Base-by-base conservation (phyloP, 129 eudicot genomes). In the Flaveria bidentis region DNA sequence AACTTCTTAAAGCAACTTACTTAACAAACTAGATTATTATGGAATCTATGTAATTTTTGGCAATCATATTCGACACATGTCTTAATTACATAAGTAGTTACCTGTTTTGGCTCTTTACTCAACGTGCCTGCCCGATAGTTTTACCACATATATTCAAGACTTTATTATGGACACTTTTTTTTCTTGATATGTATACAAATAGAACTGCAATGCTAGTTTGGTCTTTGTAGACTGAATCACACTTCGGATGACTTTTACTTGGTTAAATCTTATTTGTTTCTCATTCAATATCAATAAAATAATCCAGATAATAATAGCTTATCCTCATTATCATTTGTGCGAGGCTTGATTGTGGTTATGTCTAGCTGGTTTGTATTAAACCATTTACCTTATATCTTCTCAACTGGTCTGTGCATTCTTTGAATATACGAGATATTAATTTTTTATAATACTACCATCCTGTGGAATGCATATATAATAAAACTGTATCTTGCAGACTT, bases 391-490 rank as follows among this genome's bases (percentile, higher is more conserved):
- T 63, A 28, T 63, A 7, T 56, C 56, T 23, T 73, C 3, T 56
- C 20, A 16, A 53, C 18, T 55, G 53, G 7, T 53, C 33, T 39
- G 55, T 52, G 76, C 9, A 61, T 15, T 26, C 16, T 46, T 26
- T 26, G 17, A 75, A 61, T 61, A 15, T 28, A 12, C 8, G 26
- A 30, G 41, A 20, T 33, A 66, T 64, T 18, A 45, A 6, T 61
- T 76, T 13, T 13, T n/a, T 75, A 47, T 51, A 51, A n/a, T 8
- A 61, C 50, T 14, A 78, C 20, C 60, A 16, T 60, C 39, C 20
- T 50, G 45, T 55, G 42, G 76, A 57, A 72, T 63, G 78, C 50
- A 28, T 26, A 41, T 72, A 7, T 63, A 51, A 39, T 50, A 50
- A 60, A 60, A 42, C n/a, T 39, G 61, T 64, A 7, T 62, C 6